Evolutionary conservation across 345 rosid genomes (phyloP).

Genomic region (Raphanus sativus): DNA sequence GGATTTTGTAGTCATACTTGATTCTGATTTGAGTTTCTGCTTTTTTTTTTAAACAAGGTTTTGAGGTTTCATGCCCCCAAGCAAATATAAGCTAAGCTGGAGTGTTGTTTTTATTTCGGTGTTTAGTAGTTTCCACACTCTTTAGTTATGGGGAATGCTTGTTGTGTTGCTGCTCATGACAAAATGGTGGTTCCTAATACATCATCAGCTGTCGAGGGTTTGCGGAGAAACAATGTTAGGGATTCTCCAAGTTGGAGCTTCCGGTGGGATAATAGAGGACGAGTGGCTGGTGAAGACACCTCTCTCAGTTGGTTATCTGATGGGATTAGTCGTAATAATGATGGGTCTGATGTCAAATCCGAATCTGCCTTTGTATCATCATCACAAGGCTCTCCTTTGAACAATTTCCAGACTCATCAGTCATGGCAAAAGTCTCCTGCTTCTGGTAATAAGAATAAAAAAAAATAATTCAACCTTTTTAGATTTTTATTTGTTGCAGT

Average conservation of each 20-base stretch:
- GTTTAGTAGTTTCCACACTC: neutral
- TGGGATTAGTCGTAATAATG: constrained; percentile 53
- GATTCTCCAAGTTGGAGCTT: constrained; percentile 91
- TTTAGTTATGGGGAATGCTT: constrained; percentile 81
- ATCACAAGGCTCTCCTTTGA: constrained; percentile 63
- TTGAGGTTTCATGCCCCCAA: constrained; percentile 14
- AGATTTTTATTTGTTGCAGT: neutral
- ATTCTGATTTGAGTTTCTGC: neutral
- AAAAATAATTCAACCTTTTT: neutral
- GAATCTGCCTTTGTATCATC: constrained; percentile 67
- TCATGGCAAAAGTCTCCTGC: constrained; percentile 70
- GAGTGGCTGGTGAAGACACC: constrained; percentile 87
- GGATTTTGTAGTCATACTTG: neutral
- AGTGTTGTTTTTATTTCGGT: too few relatives aligned
- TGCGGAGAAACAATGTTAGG: constrained; percentile 71
- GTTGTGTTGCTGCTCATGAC: constrained; percentile 92
- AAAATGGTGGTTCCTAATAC: constrained; percentile 58
- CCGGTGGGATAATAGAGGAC: constrained; percentile 87
- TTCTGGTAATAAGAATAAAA: constrained; percentile 54
- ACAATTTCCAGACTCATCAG: constrained; percentile 47
- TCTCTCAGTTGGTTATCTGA: constrained; percentile 71
- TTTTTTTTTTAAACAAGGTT: neutral
- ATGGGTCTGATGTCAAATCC: constrained; percentile 54
- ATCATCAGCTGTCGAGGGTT: constrained; percentile 52
- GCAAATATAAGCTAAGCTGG: too few relatives aligned